Conservation (phyloP, 306 rosid genomes). For the Ormosia semicastrata region DNA sequence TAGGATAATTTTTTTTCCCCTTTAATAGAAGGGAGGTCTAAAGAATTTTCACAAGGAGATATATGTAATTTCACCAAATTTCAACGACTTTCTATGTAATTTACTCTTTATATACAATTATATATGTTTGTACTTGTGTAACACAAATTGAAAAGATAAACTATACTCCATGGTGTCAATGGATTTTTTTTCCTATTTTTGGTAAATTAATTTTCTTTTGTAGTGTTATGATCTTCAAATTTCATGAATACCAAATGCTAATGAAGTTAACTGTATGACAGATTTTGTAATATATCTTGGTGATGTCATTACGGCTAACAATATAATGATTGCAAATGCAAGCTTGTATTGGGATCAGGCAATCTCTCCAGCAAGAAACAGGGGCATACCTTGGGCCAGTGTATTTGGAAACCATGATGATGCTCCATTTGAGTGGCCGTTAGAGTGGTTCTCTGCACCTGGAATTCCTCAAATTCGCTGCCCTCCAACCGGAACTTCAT, state of each 20-base stretch:
- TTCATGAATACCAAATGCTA: not conserved
- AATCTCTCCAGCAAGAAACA: slow-evolving; percentile 62
- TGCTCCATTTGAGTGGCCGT: slow-evolving; percentile 77
- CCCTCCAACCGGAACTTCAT: slow-evolving; percentile 30
- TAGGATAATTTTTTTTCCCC: too few relatives aligned
- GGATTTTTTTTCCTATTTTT: not conserved
- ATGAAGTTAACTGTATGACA: slow-evolving; percentile 31
- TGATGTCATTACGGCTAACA: slow-evolving; percentile 85
- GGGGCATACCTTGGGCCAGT: slow-evolving; percentile 75
- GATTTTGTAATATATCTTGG: slow-evolving; percentile 92
- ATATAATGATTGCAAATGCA: slow-evolving; percentile 66
- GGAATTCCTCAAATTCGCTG: slow-evolving; percentile 68
- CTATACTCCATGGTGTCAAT: not conserved
- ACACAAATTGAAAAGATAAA: not conserved
- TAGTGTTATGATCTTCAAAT: not conserved
- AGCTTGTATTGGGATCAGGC: slow-evolving; percentile 84
- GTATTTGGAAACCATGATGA: slow-evolving; percentile 91
- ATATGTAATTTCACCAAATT: not conserved
- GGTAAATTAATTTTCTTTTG: not conserved
- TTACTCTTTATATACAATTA: not conserved
- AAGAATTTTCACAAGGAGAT: too few relatives aligned
- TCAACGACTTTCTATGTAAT: not conserved
- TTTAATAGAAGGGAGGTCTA: too few relatives aligned
- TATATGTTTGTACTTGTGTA: not conserved
- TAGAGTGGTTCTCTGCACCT: slow-evolving; percentile 70